A percentile compares a stretch with the other conserved stretches of the same genome.
Conservation (phyloP, 306 rosid genomes). For the Crotalaria pallida region DNA sequence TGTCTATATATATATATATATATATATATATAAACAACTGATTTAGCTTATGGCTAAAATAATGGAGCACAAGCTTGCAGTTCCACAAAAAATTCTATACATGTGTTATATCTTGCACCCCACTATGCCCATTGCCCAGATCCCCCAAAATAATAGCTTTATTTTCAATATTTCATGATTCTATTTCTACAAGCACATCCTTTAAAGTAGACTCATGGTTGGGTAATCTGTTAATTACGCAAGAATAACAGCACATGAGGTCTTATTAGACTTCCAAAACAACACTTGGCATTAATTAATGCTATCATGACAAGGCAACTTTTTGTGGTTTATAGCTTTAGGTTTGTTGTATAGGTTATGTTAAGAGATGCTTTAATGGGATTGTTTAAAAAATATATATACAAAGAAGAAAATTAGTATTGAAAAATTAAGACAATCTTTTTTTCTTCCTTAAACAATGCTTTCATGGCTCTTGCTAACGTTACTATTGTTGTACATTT, state of each 20-base stretch:
- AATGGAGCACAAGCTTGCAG: conserved; percentile 6
- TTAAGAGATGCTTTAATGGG: too few species aligned
- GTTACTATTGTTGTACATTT: too few species aligned
- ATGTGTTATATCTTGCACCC: background rate
- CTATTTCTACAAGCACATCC: background rate
- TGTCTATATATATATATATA: too few species aligned
- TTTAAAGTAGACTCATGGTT: background rate
- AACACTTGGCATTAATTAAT: background rate
- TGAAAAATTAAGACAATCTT: too few species aligned
- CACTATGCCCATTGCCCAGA: background rate
- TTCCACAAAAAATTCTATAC: conserved; percentile 10
- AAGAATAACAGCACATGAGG: background rate
- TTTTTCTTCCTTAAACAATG: too few species aligned
- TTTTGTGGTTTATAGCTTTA: background rate
- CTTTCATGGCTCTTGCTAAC: too few species aligned
- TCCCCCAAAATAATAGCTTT: background rate
- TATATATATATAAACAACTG: too few species aligned
- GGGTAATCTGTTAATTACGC: background rate
- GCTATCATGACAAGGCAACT: background rate
- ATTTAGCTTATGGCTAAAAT: conserved; percentile 7
- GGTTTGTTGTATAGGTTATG: background rate
- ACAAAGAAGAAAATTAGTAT: too few species aligned
- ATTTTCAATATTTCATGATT: background rate
- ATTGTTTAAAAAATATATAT: too few species aligned
- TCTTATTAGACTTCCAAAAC: background rate